phyloP scores from a whole-genome alignment of 1,284 basidiomycete genomes.

The Phellopilus nigrolimitatus region DNA sequence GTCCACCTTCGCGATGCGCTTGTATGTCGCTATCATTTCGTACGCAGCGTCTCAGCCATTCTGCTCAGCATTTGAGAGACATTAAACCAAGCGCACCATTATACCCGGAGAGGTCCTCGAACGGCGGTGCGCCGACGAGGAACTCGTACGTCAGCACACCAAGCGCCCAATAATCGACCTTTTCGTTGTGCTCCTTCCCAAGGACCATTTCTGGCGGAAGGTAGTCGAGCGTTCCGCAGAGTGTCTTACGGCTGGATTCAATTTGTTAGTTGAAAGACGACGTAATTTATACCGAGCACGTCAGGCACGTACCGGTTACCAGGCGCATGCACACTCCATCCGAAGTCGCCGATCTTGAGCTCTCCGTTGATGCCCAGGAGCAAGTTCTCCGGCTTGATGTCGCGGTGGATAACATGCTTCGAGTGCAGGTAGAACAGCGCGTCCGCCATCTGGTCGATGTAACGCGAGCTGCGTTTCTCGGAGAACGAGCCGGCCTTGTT shows the following conservation, averaged over 20 bases:
- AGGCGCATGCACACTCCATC: constrained; percentile 98
- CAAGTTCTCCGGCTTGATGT: constrained; percentile 99
- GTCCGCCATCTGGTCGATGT: constrained; percentile 98
- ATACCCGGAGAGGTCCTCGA: constrained; percentile 81
- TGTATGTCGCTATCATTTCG: constrained; percentile 68
- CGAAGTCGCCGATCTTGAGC: constrained; percentile 98
- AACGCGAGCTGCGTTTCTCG: constrained; percentile 82
- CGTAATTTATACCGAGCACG: neutral
- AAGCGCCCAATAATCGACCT: constrained; percentile 95
- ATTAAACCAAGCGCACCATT: constrained; percentile 47
- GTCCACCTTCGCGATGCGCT: constrained; percentile 80
- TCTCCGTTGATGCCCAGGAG: constrained; percentile 94
- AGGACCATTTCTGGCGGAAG: constrained; percentile 99
- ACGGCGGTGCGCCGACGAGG: constrained; percentile 87
- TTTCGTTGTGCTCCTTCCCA: constrained; percentile 79
- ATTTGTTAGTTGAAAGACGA: neutral
- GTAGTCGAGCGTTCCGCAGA: constrained; percentile 96
- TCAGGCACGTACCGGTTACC: constrained; percentile 52
- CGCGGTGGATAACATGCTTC: constrained; percentile 98
- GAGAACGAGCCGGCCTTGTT: constrained; percentile 82
- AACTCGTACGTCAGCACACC: constrained; percentile 98
- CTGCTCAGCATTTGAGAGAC: neutral
- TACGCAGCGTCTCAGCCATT: constrained; percentile 1
- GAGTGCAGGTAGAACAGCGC: constrained; percentile 89
- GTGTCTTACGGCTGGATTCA: constrained; percentile 56